A percentile compares a stretch with the other conserved stretches of the same genome.
These are phyloP conservation scores for Diaporthe ampelina DNA, from an alignment of 2,329 filamentous ascomycete species.

Conservation along the genomic window DNA sequence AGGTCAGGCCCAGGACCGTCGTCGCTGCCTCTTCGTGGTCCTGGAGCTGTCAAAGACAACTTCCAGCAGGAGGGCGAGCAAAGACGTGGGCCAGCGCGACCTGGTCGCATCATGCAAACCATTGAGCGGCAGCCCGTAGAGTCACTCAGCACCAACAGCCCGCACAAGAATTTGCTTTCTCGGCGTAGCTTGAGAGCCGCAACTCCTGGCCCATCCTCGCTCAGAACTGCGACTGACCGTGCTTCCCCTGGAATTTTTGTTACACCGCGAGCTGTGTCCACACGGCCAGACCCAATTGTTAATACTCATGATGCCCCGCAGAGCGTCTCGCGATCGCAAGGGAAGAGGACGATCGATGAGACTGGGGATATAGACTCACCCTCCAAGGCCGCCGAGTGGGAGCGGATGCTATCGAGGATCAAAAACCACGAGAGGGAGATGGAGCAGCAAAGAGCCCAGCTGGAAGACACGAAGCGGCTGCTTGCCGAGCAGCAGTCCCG, in stretches of 20 bases:
- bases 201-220: conserved; percentile 22
- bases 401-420: conserved; percentile 21
- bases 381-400: neutral
- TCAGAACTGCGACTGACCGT: neutral
- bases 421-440: conserved; percentile 7
- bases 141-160: neutral
- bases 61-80: neutral
- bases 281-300: neutral
- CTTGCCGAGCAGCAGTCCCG: conserved; percentile 17
- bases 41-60: neutral
- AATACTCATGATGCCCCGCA: neutral
- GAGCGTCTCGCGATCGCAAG: neutral
- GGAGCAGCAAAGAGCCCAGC: conserved; percentile 1
- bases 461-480: neutral
- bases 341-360: conserved; percentile 6
- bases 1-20: neutral
- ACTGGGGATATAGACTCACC: neutral
- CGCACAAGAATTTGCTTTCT: neutral
- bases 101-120: conserved; percentile 28
- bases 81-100: conserved; percentile 25
- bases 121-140: neutral
- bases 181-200: neutral
- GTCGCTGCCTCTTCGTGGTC: neutral
- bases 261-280: neutral
- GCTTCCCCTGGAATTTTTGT: conserved; percentile 5